Base-by-base conservation (phyloP, 495 filamentous ascomycete genomes). In the Penicillium fimorum region DNA sequence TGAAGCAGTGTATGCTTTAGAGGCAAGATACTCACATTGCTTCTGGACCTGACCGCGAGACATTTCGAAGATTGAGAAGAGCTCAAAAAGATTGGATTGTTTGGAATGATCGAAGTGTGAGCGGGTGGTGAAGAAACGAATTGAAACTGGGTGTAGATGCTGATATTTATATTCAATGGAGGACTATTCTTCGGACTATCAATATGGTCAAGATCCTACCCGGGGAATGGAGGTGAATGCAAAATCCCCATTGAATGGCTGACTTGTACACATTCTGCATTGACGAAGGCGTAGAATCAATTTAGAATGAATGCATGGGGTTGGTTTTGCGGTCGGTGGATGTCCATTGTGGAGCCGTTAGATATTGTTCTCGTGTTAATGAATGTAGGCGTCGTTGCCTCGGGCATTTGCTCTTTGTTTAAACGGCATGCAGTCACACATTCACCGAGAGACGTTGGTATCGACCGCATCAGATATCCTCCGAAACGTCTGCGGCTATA, bases 21-120 rank as follows among this genome's bases (percentile, higher is more conserved):
- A 20, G 32, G 50, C 35, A 9, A 20, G 51, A 33, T 20, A 55
- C 63, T 48, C 61, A 74, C 73, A 71, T 38, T 4, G 35, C 62
- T 70, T 68, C 62, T 64, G 58, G 55, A 70, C 58, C 49, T 68
- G 60, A 51, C 50, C 20, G 57, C 68, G 61, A 67, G 70, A 65
- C 71, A 76, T 76, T 60, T 62, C 67, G 66, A 69, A 53, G 63
- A 63, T 61, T 30, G 59, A n/a, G 50, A 61, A 47, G 44, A 50
- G 58, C 58, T 58, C 57, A 37, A 58, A 65, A 57, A 56, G 53
- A 54, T 58, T 59, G 55, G 45, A 58, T 42, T 41, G 35, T 47
- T 50, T 61, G 42, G 38, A 41, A 61, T 45, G 50, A 53, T 58
- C 47, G 60, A 48, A 33, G 33, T 48, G 56, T 32, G 35, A 51